These are phyloP conservation scores for Cephalotrichum gorgonifer DNA, from an alignment of 2,329 filamentous ascomycete species.

Conservation along the genomic window DNA sequence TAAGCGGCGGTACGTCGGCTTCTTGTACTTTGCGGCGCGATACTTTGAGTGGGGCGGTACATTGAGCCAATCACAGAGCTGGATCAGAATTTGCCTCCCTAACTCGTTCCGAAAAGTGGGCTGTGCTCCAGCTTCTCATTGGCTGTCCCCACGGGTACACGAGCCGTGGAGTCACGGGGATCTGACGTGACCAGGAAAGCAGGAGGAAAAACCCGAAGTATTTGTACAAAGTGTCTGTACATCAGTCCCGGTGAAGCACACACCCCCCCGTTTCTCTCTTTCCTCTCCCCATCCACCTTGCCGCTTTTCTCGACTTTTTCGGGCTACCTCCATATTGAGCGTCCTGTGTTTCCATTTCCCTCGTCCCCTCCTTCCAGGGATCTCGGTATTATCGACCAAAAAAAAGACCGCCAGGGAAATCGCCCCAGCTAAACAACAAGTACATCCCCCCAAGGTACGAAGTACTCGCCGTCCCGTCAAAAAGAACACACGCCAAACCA, in stretches of 20 bases:
- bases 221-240: constrained; percentile 6
- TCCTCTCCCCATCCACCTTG: background rate
- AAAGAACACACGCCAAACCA: background rate
- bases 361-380: background rate
- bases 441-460: constrained; percentile 3
- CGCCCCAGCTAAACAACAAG: too few relatives aligned
- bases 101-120: background rate
- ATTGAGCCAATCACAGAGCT: background rate
- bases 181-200: constrained; percentile 5
- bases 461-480: background rate
- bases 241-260: constrained; percentile 1
- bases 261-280: constrained; percentile 5
- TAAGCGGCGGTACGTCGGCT: constrained; percentile 2
- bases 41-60: background rate
- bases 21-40: constrained; percentile 3
- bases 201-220: background rate
- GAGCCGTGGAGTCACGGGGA: constrained; percentile 3
- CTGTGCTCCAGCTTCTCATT: constrained; percentile 1
- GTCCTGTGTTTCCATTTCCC: constrained; percentile 5
- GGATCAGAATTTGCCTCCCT: constrained; percentile 2
- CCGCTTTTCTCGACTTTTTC: background rate
- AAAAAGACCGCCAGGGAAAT: constrained; percentile 2
- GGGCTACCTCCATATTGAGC: constrained; percentile 2
- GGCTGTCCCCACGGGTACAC: background rate
- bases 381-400: background rate